phyloP scores from a whole-genome alignment of 768 basidiomycete genomes.

The Phanerochaete sordida region DNA sequence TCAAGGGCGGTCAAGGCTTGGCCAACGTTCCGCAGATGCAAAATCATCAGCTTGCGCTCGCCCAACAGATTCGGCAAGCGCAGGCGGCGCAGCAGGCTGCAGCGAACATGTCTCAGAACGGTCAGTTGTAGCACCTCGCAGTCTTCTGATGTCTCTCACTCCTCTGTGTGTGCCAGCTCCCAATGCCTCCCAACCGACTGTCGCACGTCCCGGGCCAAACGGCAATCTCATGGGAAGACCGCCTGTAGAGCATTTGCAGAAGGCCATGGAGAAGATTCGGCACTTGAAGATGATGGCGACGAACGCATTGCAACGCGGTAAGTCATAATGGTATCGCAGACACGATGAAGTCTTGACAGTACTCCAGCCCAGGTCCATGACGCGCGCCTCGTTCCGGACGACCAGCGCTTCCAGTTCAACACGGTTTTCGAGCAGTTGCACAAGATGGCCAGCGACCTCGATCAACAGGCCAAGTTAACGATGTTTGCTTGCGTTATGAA shows the following conservation, averaged over 20 bases:
- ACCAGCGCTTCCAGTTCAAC: background rate
- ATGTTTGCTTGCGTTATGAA: background rate
- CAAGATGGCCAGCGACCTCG: background rate
- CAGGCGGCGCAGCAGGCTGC: background rate
- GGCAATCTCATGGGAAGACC: too few relatives aligned
- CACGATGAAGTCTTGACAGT: background rate
- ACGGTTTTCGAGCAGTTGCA: background rate
- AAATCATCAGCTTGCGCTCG: background rate
- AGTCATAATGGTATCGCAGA: background rate
- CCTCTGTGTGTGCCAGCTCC: background rate
- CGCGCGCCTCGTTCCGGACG: background rate
- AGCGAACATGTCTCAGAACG: background rate
- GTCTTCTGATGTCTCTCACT: too few relatives aligned
- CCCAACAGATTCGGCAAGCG: background rate
- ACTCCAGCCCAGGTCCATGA: background rate
- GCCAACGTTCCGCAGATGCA: background rate
- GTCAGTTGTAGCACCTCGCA: background rate
- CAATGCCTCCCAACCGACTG: background rate
- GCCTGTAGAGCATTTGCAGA: too few relatives aligned
- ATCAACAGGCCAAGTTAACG: background rate
- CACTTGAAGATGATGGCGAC: background rate
- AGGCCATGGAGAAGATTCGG: background rate
- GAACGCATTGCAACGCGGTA: background rate
- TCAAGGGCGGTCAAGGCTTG: background rate
- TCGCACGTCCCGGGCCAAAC: background rate